Conservation (phyloP, 768 basidiomycete genomes). For the Podaxis pistillaris region DNA sequence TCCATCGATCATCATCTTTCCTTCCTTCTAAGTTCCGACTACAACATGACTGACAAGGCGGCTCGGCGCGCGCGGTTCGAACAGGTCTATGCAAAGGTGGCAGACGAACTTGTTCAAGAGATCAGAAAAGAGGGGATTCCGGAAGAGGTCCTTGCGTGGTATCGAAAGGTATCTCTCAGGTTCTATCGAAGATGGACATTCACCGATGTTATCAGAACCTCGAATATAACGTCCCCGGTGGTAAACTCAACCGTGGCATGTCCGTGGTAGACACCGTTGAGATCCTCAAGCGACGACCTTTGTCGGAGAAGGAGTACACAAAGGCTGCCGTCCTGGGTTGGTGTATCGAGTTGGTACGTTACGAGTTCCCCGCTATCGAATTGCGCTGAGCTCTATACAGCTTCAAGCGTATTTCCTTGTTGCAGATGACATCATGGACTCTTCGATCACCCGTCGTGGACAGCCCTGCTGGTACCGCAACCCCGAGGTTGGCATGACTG, state of each 20-base stretch:
- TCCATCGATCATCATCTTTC: not conserved
- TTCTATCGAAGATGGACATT: slow-evolving; percentile 15
- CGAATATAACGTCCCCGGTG: slow-evolving; percentile 91
- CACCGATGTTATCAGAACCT: slow-evolving; percentile 53
- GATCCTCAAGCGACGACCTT: slow-evolving; percentile 72
- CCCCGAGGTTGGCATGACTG: slow-evolving; percentile 70
- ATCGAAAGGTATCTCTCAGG: slow-evolving; percentile 55
- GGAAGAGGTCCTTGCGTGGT: slow-evolving; percentile 82
- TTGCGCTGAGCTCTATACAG: slow-evolving; percentile 36
- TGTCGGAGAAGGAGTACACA: slow-evolving; percentile 85
- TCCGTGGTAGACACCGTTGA: slow-evolving; percentile 92
- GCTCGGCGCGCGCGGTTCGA: slow-evolving; percentile 64
- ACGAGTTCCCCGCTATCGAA: not conserved
- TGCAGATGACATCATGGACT: slow-evolving; percentile 97
- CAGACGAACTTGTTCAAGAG: slow-evolving; percentile 74
- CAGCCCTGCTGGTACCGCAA: slow-evolving; percentile 93
- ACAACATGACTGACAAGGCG: slow-evolving; percentile 34
- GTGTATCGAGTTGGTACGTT: slow-evolving; percentile 89
- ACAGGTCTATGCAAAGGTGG: slow-evolving; percentile 65
- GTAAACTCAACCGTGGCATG: slow-evolving; percentile 96
- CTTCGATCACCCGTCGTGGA: slow-evolving; percentile 86
- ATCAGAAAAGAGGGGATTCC: slow-evolving; percentile 77
- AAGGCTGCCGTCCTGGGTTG: slow-evolving; percentile 89
- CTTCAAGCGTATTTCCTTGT: slow-evolving; percentile 98
- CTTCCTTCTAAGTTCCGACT: not conserved